Evolutionary conservation across 768 basidiomycete species (phyloP), one percentile per base, ranked within the genome.

Genomic region (Pholiota microspora): DNA sequence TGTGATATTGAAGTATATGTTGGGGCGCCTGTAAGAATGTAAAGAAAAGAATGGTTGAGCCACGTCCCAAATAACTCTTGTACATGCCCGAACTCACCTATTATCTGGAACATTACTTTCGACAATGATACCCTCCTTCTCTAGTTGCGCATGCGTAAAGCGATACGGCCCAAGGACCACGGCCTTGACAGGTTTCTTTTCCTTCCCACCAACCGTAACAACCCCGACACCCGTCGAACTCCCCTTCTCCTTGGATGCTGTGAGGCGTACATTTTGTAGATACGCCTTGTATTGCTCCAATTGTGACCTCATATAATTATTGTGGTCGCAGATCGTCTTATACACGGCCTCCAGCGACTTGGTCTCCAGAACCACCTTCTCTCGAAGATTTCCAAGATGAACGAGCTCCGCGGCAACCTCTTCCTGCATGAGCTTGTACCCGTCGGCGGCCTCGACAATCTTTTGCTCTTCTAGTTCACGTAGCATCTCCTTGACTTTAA

Each of bases 241-340:
- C 28, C 92, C 92, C 72, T 93, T 95, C 60, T 94, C 93, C 70
- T 93, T 94, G 48, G 85, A 80, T 44, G 92, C 83, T 7, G 89
- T 95, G 55, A 94, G 77, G 15, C 97, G 89, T 24, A 98, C 97
- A 68, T 99, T 99, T 76, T 96, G 94, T 13, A 99, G 78, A 71
- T 99, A 99, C 8, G 95, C 94, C 76, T 99, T 99, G 83, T 99
- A 99, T 77, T 98, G 95, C 71, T 99, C 97, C 59, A 99, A 82
- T 73, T 99, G 97, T 27, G 85, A 85, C 45, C 96, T 83, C 70
- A 99, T 78, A 70, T 98, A 99, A 69, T 92, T 92, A 77, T 99
- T 99, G 76, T 99, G 97, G 69, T 98, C 97, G 69, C 94, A 89
- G 62, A 99, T 99, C 16, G 96, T 99, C 83, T 98, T 97, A 85